These are phyloP conservation scores for Ustilago vetiveriae DNA, from an alignment of 1,284 basidiomycete genomes.

Conservation along the genomic window DNA sequence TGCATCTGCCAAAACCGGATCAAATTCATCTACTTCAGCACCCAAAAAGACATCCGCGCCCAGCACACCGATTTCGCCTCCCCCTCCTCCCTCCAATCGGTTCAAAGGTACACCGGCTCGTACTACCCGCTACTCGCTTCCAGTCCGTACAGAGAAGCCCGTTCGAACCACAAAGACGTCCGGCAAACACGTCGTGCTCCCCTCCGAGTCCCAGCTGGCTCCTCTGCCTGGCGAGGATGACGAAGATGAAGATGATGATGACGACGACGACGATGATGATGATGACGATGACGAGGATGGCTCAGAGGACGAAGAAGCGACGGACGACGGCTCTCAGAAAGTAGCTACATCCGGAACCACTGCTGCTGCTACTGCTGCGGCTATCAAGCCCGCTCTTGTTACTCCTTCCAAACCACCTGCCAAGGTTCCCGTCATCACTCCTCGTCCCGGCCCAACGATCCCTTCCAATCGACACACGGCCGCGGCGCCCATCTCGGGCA, in stretches of 20 bases:
- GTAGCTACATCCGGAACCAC: conserved; percentile 1
- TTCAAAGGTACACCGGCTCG: conserved; percentile 65
- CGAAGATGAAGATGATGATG: conserved; percentile 68
- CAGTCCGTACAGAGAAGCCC: conserved; percentile 68
- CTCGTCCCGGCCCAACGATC: conserved; percentile 32
- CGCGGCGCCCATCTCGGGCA: conserved; percentile 29
- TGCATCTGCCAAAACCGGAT: conserved; percentile 1
- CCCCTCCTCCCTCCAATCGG: conserved; percentile 30
- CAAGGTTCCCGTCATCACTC: conserved; percentile 39
- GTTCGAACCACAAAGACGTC: conserved; percentile 88
- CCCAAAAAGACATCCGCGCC: conserved; percentile 10
- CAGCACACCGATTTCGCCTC: conserved; percentile 33
- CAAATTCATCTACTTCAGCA: conserved; percentile 7
- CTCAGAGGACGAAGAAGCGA: conserved; percentile 66
- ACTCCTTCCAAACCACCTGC: conserved; percentile 38
- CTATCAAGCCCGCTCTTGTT: conserved; percentile 7
- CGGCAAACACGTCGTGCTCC: conserved; percentile 89
- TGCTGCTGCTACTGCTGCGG: not conserved
- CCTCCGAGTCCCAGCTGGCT: conserved; percentile 87
- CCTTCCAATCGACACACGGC: conserved; percentile 35
- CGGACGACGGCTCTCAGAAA: conserved; percentile 28
- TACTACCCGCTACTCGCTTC: conserved; percentile 63
- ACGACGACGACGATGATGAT: conserved; percentile 59
- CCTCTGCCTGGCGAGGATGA: conserved; percentile 72
- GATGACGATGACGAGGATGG: conserved; percentile 62